phyloP scores from a whole-genome alignment of 2,329 filamentous ascomycete genomes.

The Coniosporium tulheliwenetii region DNA sequence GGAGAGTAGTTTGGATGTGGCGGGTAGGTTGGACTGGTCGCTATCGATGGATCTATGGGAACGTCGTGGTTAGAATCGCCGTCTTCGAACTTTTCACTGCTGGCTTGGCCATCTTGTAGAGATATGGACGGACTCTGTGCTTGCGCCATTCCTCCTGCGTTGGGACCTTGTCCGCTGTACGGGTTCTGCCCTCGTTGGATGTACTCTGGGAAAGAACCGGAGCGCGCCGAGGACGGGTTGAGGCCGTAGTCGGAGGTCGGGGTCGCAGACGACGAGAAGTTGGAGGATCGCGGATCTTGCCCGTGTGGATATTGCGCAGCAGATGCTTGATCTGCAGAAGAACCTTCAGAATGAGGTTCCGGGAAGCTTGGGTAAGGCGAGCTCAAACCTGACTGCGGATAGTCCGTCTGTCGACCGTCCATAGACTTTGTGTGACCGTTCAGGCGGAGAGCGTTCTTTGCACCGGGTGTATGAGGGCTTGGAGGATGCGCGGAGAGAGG shows the following conservation, averaged over 20 bases:
- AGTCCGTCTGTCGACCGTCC: conserved; percentile 37
- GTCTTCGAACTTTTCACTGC: conserved; percentile 54
- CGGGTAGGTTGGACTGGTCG: conserved; percentile 81
- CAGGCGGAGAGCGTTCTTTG: conserved; percentile 21
- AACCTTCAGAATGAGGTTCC: conserved; percentile 64
- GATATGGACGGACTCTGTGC: conserved; percentile 94
- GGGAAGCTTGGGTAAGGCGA: conserved; percentile 37
- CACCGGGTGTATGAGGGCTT: conserved; percentile 23
- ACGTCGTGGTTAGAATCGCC: conserved; percentile 91
- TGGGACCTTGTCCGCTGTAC: conserved; percentile 55
- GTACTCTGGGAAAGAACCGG: conserved; percentile 75
- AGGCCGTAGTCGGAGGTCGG: conserved; percentile 81
- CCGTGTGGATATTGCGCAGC: conserved; percentile 77
- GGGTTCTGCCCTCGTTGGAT: conserved; percentile 59
- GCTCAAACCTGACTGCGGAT: conserved; percentile 38
- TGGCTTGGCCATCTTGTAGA: conserved; percentile 63
- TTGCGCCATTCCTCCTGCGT: conserved; percentile 91
- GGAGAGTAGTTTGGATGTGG: conserved; percentile 70
- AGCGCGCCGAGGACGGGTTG: conserved; percentile 61
- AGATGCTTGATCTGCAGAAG: conserved; percentile 79
- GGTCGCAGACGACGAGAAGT: conserved; percentile 63
- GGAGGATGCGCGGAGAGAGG: conserved; percentile 20
- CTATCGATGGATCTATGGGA: conserved; percentile 98
- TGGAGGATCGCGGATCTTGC: conserved; percentile 60
- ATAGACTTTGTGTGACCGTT: conserved; percentile 30